Conservation (phyloP, 108 stramenopile species). For the Skeletonema potamos region DNA sequence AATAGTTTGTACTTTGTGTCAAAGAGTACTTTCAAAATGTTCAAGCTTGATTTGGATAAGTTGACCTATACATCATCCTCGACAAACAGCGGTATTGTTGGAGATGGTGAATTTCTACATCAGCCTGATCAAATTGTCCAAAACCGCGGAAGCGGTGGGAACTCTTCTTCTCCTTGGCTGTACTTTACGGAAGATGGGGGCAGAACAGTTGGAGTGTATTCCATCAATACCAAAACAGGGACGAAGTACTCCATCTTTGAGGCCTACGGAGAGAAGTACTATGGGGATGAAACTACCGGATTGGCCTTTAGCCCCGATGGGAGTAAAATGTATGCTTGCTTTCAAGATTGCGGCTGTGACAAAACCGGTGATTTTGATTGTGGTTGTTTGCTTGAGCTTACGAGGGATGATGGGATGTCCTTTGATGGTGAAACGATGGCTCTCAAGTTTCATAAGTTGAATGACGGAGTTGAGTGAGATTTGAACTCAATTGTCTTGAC, state of each 20-base stretch:
- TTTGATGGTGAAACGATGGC: constrained; percentile 33
- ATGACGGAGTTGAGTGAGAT: not conserved
- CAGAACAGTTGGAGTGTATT: constrained; percentile 44
- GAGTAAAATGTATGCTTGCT: constrained; percentile 27
- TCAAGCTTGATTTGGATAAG: constrained; percentile 40
- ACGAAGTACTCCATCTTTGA: constrained; percentile 49
- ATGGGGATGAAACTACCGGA: constrained; percentile 64
- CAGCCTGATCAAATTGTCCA: constrained; percentile 56
- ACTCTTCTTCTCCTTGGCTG: constrained; percentile 28
- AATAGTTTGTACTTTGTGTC: constrained; percentile 53
- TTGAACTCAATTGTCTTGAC: too few species aligned
- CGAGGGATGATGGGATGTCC: constrained; percentile 34
- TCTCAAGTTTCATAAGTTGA: constrained; percentile 22
- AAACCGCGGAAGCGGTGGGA: constrained; percentile 16
- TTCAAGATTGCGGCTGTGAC: constrained; percentile 37
- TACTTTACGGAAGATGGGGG: constrained; percentile 77
- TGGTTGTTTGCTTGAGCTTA: constrained; percentile 43
- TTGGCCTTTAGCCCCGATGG: constrained; percentile 71
- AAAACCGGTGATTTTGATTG: constrained; percentile 19
- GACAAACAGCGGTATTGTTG: constrained; percentile 8
- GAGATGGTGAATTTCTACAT: constrained; percentile 36
- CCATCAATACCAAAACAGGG: constrained; percentile 6
- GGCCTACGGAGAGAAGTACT: constrained; percentile 8
- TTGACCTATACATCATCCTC: constrained; percentile 13
- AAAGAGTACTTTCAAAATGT: constrained; percentile 34